Base-by-base conservation (phyloP, 805 yeast genomes). In the Wickerhamiella occidentalis region DNA sequence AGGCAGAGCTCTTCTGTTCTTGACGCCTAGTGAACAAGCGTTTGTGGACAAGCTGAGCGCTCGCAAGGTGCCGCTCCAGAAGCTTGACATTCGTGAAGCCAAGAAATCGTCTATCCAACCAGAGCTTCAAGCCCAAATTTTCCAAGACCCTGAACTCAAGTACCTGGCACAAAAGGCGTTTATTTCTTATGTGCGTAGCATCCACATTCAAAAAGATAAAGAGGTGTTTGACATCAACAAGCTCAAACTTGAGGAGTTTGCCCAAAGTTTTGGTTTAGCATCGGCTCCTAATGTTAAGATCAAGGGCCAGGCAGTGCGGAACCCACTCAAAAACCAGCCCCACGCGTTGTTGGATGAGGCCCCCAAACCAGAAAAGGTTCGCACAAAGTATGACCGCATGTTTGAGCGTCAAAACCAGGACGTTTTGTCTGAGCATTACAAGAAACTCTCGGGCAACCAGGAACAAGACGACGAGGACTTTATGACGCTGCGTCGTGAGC, bases 121-220 rank as follows among this genome's bases (percentile, higher is more conserved):
- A 8, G 94, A 90, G 61, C 69, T 92, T 54, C 97, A 92, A 65
- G 83, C 92, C 1, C 70, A 88, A 51, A 80, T 96, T 63, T 92
- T 92, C 76, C 77, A 85, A 63, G 90, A 83, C 58, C 95, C 97
- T 0, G 86, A 85, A 58, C 68, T 92, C 54, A 92, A 92, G 65
- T 90, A 92, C 62, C 70, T 92, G 59, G 98, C 92, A 0, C 98
- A 92, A 68, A 85, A 90, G 63, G 96, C 96, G 7, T 92, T 92
- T 59, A 84, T 88, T 40, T 85, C 97, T 8, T 92, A 92, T 63
- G 80, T 82, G 64, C 76, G 85, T 57, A 85, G 96, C 2, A 75
- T 92, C 5, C 80, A 81, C 61, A 70, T 92, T 43, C 96, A 88
- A 65, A 79, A 81, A 59, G 95, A 90, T 61, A 86, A 86, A 64